These are phyloP conservation scores for Picochlorum sp. DNA, from an alignment of 139 green algal genomes.

Conservation along the genomic window DNA sequence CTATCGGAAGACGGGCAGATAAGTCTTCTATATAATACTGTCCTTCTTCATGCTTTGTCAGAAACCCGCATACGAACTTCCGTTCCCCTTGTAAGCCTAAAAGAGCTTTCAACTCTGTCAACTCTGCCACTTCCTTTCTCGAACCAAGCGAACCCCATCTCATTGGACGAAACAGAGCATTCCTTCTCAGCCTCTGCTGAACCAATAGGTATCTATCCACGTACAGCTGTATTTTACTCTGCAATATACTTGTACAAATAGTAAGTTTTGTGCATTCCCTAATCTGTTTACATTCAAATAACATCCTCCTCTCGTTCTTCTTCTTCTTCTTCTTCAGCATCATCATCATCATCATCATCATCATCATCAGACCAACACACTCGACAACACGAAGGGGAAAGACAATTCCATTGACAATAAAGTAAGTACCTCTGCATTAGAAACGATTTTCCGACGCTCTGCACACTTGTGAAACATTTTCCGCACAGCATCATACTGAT, in stretches of 20 bases:
- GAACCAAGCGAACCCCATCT: slow-evolving; percentile 5
- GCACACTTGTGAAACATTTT: slow-evolving; percentile 25
- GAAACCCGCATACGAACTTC: slow-evolving; percentile 63
- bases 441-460: slow-evolving; percentile 17
- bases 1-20: slow-evolving; percentile 55
- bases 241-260: neutral
- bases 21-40: slow-evolving; percentile 70
- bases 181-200: slow-evolving; percentile 54
- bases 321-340: slow-evolving; percentile 19
- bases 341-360: neutral
- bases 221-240: slow-evolving; percentile 65
- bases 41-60: slow-evolving; percentile 64
- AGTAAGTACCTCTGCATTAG: slow-evolving; percentile 24
- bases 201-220: slow-evolving; percentile 55
- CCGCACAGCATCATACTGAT: slow-evolving; percentile 49
- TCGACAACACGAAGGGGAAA: too few species aligned
- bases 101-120: slow-evolving; percentile 69
- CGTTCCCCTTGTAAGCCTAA: slow-evolving; percentile 44
- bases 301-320: too few species aligned
- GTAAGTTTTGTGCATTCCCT: too few species aligned
- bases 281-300: too few species aligned
- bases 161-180: slow-evolving; percentile 41
- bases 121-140: slow-evolving; percentile 19
- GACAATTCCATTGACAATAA: too few species aligned
- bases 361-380: neutral